A percentile compares a stretch with the other conserved stretches of the same genome.
Conservation (phyloP, 306 rosid species). For the Casuarina equisetifolia region DNA sequence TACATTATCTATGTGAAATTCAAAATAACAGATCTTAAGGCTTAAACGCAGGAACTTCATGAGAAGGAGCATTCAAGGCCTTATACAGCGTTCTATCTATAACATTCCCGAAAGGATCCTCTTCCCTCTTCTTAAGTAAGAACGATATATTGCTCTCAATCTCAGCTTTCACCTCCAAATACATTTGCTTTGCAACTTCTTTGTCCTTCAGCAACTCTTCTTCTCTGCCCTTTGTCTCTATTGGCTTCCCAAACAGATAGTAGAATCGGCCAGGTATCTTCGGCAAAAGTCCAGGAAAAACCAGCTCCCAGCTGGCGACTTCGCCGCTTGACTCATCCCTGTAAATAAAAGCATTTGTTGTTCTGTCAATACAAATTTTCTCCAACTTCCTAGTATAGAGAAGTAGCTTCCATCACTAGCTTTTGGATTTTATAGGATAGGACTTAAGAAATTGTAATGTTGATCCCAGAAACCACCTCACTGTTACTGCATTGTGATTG, state of each 20-base stretch:
- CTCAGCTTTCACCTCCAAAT: conserved; percentile 72
- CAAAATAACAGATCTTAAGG: conserved; percentile 42
- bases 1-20: not conserved
- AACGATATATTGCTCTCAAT: conserved; percentile 52
- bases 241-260: conserved; percentile 83
- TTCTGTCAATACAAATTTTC: not conserved
- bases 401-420: not conserved
- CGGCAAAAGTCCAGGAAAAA: conserved; percentile 50
- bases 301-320: conserved; percentile 43
- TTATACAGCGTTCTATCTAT: conserved; percentile 55
- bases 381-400: not conserved
- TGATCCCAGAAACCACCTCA: conserved; percentile 48
- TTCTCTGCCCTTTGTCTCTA: conserved; percentile 63
- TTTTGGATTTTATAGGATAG: not conserved
- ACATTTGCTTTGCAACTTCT: conserved; percentile 65
- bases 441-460: not conserved
- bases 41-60: conserved; percentile 68
- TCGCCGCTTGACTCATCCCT: conserved; percentile 60
- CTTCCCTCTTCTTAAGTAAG: conserved; percentile 77
- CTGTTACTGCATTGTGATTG: conserved; percentile 27
- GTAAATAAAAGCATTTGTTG: conserved; percentile 6
- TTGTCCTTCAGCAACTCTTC: conserved; percentile 57
- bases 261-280: conserved; percentile 85
- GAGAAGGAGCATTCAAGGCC: conserved; percentile 38
- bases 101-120: conserved; percentile 85